These are phyloP conservation scores for Saccharomycopsis crataegensis DNA, from an alignment of 1,139 yeast genomes.

Conservation along the genomic window DNA sequence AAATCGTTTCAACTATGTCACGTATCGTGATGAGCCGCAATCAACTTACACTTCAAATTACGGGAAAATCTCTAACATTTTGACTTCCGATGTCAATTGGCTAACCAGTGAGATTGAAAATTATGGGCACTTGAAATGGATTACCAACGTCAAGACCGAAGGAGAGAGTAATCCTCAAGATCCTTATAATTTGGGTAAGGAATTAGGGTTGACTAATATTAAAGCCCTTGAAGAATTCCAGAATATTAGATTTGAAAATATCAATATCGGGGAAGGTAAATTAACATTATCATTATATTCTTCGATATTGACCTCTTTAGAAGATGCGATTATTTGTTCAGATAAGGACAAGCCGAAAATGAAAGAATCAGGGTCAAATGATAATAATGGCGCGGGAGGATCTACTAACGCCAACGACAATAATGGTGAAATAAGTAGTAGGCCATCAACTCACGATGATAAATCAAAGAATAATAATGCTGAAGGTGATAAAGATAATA, in stretches of 20 bases:
- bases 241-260: slow-evolving; percentile 75
- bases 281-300: slow-evolving; percentile 71
- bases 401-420: neutral
- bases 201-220: slow-evolving; percentile 7
- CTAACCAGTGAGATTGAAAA: slow-evolving; percentile 4
- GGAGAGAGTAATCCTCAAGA: slow-evolving; percentile 44
- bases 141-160: slow-evolving; percentile 26
- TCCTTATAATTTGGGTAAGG: slow-evolving; percentile 46
- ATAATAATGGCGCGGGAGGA: neutral
- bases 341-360: slow-evolving; percentile 10
- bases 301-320: slow-evolving; percentile 41
- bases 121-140: slow-evolving; percentile 69
- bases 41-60: slow-evolving; percentile 14
- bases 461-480: neutral
- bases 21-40: slow-evolving; percentile 43
- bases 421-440: neutral
- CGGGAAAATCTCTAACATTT: slow-evolving; percentile 23
- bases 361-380: neutral
- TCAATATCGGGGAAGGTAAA: slow-evolving; percentile 80
- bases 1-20: slow-evolving; percentile 30
- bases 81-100: slow-evolving; percentile 19
- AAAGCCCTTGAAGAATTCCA: slow-evolving; percentile 46
- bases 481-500: slow-evolving; percentile 24
- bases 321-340: slow-evolving; percentile 22
- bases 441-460: neutral